Evolutionary conservation across 1,284 basidiomycete genomes (phyloP).

Genomic region (Irpex lacteus): DNA sequence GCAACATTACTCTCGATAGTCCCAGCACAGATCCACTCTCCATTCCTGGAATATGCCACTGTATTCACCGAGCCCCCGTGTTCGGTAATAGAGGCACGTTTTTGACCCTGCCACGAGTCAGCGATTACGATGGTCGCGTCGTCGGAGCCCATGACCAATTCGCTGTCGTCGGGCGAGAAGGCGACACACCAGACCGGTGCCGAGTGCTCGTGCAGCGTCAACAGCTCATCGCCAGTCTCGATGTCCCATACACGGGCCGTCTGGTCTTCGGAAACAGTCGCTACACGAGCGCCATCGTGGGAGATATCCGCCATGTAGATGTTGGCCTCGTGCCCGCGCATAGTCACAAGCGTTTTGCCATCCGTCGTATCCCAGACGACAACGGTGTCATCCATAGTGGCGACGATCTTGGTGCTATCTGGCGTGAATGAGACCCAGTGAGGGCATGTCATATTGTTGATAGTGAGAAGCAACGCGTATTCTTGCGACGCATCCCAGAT

Average conservation of each 20-base stretch:
- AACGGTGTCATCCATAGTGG: conserved; percentile 2
- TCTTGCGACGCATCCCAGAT: conserved; percentile 4
- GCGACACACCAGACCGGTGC: conserved; percentile 8
- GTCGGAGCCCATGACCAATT: no score
- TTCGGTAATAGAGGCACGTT: no score
- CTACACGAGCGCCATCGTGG: conserved; percentile 21
- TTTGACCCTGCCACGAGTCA: no score
- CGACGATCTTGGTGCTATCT: not conserved
- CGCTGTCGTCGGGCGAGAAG: no score
- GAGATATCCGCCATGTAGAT: conserved; percentile 14
- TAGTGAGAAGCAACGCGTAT: not conserved
- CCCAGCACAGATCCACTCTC: no score
- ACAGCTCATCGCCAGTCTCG: conserved; percentile 22
- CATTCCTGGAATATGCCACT: no score
- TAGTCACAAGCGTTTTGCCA: not conserved
- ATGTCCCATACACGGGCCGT: conserved; percentile 26
- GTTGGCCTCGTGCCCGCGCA: conserved; percentile 10
- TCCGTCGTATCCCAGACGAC: conserved; percentile 6
- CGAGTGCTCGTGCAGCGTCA: conserved; percentile 22
- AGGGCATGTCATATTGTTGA: not conserved
- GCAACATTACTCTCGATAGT: no score
- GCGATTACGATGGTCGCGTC: no score
- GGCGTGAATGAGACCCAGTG: not conserved
- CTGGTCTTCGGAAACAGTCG: conserved; percentile 33
- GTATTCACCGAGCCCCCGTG: no score